Percentiles rank a stretch among this genome's conserved stretches.
These are phyloP conservation scores for Tricholoma matsutake DNA, from an alignment of 768 basidiomycete genomes.

Conservation along the genomic window DNA sequence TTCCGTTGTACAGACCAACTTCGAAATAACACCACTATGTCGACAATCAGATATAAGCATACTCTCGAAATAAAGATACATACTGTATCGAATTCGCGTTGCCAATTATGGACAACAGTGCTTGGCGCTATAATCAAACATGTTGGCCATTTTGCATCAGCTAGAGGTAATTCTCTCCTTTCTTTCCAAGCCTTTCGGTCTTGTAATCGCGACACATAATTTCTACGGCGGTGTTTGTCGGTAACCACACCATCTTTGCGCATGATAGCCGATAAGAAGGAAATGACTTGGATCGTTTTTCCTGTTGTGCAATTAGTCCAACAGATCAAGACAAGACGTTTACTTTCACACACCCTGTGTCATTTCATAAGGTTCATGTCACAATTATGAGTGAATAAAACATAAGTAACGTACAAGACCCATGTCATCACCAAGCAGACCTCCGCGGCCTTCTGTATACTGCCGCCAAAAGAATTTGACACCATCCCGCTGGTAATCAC, in stretches of 20 bases:
- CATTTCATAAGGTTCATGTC: background rate
- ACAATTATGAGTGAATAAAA: background rate
- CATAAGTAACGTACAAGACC: constrained; percentile 52
- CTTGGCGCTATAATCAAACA: constrained; percentile 86
- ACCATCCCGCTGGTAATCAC: constrained; percentile 89
- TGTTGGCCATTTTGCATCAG: constrained; percentile 80
- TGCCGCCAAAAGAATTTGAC: constrained; percentile 76
- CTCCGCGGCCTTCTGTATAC: constrained; percentile 68
- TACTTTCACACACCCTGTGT: constrained; percentile 7
- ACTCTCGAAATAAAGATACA: constrained; percentile 6
- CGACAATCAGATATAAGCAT: constrained; percentile 3
- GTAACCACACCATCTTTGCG: constrained; percentile 61
- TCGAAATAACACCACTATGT: constrained; percentile 93
- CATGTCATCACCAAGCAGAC: constrained; percentile 95
- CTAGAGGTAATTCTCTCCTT: constrained; percentile 52
- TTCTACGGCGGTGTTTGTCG: constrained; percentile 65
- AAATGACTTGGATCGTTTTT: constrained; percentile 94
- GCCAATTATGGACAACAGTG: constrained; percentile 86
- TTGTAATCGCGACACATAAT: constrained; percentile 65
- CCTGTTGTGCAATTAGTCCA: constrained; percentile 36
- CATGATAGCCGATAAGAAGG: constrained; percentile 92
- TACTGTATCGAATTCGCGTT: constrained; percentile 82
- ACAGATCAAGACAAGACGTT: constrained; percentile 7
- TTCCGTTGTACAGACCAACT: constrained; percentile 66
- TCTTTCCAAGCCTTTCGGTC: constrained; percentile 54